Base-by-base conservation (phyloP, 306 rosid species). In the Mimosa pudica region DNA sequence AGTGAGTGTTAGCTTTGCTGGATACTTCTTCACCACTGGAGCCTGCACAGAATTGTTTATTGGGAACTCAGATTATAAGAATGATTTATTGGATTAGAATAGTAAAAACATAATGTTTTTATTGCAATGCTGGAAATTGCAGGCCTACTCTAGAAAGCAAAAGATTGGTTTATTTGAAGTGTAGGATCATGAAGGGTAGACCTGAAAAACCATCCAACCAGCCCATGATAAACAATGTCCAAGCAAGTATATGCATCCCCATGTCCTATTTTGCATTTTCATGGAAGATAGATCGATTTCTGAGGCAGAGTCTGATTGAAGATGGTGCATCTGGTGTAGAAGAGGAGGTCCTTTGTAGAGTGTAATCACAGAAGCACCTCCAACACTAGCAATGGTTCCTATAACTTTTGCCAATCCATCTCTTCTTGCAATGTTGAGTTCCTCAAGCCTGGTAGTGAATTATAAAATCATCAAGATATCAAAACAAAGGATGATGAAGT, bases 201-300 rank as follows among this genome's bases (percentile, higher is more conserved):
- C 96, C 93, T 87, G 96, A 83, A 91, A 84, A 77, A 91, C 96
- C 80, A 91, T 86, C 96, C 93, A 91, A 10, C 88, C 90, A 82
- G 96, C 93, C 93, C 96, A 91, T 44, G 92, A 83, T 44, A 91
- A 78, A 81, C 93, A 89, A 82, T 91, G 93, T 47, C 90, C 92
- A 82, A 89, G 78, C 82, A 91, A 84, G 85, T 81, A 91, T 14
- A 91, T 77, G 80, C 96, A 88, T 78, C 93, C 92, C 89, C 82
- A 86, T 41, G 84, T 87, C 92, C 93, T 86, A 64, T 89, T 89
- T 75, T 89, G 91, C 47, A 41, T 7, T 74, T 86, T 88, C 17
- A 45, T 72, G 58, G 89, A 38, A 74, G 87, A 76, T n/a, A 72
- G 82, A 51, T 83, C 88, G 49, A 78, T 62, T 18, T 60, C 74